Evolutionary conservation across 352 stramenopile species (phyloP).

Genomic region (Aphanomyces astaci): DNA sequence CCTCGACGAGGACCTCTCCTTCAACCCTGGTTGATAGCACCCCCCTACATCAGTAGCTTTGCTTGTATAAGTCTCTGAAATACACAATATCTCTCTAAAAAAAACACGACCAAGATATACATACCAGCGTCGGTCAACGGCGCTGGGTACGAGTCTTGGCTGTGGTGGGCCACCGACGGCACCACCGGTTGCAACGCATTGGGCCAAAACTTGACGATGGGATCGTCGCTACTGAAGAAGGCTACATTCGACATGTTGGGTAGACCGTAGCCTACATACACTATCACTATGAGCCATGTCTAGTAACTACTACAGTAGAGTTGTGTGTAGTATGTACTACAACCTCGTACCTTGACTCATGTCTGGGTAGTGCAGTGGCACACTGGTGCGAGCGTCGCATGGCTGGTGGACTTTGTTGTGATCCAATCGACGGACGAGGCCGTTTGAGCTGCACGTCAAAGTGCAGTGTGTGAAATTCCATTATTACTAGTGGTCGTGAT

Average conservation of each 20-base stretch:
- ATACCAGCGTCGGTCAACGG: constrained; percentile 11
- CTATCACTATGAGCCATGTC: background rate
- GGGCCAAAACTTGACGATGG: constrained; percentile 12
- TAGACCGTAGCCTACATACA: constrained; percentile 52
- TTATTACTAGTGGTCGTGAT: no score
- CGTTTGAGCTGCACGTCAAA: constrained; percentile 67
- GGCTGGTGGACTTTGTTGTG: constrained; percentile 36
- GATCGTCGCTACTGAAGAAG: background rate
- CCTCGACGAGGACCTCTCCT: no score
- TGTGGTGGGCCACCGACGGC: background rate
- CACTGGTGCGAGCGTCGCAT: constrained; percentile 29
- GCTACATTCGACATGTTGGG: constrained; percentile 74
- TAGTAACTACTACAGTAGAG: no score
- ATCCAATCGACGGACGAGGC: constrained; percentile 42
- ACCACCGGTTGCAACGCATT: background rate
- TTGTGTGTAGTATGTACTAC: no score
- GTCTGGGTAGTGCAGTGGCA: constrained; percentile 48
- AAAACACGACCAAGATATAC: no score
- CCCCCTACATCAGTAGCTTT: no score
- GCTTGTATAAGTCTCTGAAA: no score
- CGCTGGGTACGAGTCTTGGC: background rate
- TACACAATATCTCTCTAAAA: no score
- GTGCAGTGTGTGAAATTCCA: no score
- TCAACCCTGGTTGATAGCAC: no score
- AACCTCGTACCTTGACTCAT: constrained; percentile 40